These are phyloP conservation scores for Butyriboletus appendiculatus DNA, from an alignment of 1,284 basidiomycete species.

Conservation along the genomic window DNA sequence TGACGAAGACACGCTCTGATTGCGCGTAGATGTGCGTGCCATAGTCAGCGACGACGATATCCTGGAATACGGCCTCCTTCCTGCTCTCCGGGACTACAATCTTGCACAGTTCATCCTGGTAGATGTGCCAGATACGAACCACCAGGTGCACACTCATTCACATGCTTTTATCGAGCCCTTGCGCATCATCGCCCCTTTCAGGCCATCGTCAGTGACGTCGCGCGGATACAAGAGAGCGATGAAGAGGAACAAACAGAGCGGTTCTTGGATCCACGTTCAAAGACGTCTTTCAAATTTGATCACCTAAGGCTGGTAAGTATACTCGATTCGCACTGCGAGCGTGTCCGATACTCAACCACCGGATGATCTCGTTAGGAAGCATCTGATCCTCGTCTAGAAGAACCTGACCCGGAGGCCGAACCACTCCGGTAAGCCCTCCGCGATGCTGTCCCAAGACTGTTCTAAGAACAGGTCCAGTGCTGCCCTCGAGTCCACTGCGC, in stretches of 20 bases:
- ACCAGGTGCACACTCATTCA: slow-evolving; percentile 54
- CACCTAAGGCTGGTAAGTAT: slow-evolving; percentile 69
- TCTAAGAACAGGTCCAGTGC: slow-evolving; percentile 43
- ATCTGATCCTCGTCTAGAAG: slow-evolving; percentile 64
- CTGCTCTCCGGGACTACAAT: slow-evolving; percentile 83
- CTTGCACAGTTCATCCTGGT: slow-evolving; percentile 77
- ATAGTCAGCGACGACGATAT: slow-evolving; percentile 85
- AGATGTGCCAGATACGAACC: slow-evolving; percentile 71
- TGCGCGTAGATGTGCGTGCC: slow-evolving; percentile 73
- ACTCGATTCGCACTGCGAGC: not conserved
- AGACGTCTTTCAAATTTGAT: slow-evolving; percentile 79
- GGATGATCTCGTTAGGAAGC: slow-evolving; percentile 58
- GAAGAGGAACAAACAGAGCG: slow-evolving; percentile 51
- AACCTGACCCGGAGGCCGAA: slow-evolving; percentile 67
- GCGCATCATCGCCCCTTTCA: slow-evolving; percentile 30
- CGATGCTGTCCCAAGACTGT: not conserved
- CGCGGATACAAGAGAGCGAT: slow-evolving; percentile 43
- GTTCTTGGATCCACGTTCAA: slow-evolving; percentile 80
- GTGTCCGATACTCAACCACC: not conserved
- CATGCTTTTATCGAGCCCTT: not conserved
- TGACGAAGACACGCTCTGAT: slow-evolving; percentile 3
- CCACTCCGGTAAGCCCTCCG: slow-evolving; percentile 63
- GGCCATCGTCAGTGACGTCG: slow-evolving; percentile 77
- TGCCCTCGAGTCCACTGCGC: slow-evolving; percentile 66
- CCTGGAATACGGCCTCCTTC: slow-evolving; percentile 75